Conservation (phyloP, 305 asterid genomes). For the Ilex paraguariensis region DNA sequence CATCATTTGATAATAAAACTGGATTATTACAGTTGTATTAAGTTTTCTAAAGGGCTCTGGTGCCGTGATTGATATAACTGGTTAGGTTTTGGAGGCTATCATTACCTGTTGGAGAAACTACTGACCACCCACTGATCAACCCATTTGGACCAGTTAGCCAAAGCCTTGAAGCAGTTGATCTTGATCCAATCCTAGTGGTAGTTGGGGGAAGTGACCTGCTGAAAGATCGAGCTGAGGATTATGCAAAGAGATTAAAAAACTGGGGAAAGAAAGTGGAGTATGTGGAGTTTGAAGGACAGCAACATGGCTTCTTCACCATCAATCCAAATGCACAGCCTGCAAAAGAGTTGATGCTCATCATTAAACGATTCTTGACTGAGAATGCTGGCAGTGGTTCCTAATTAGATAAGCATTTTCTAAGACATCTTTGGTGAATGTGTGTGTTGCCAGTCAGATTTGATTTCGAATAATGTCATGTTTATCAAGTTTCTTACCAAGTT, state of each 20-base stretch:
- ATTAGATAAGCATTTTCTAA: too few species aligned
- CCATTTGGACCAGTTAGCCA: constrained; percentile 65
- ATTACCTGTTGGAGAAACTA: constrained; percentile 44
- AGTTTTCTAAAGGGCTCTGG: too few species aligned
- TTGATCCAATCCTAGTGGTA: constrained; percentile 58
- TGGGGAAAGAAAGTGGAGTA: constrained; percentile 58
- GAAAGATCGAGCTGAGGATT: constrained; percentile 57
- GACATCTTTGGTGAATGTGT: too few species aligned
- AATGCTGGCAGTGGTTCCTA: constrained; percentile 15
- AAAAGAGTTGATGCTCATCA: constrained; percentile 33
- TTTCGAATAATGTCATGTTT: too few species aligned
- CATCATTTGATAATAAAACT: too few species aligned
- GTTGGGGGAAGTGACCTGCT: constrained; percentile 60
- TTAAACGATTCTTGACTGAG: constrained; percentile 38
- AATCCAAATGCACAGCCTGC: constrained; percentile 50
- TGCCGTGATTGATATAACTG: not conserved
- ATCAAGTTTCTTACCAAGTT: too few species aligned
- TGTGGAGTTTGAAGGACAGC: constrained; percentile 76
- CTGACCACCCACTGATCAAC: constrained; percentile 58
- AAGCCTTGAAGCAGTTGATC: constrained; percentile 26
- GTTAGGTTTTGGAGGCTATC: constrained; percentile 67
- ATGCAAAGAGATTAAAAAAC: constrained; percentile 35
- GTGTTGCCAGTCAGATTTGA: too few species aligned
- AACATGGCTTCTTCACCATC: constrained; percentile 73
- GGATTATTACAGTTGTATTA: too few species aligned